These are phyloP conservation scores for Mucor mucedo DNA, from an alignment of 371 early-diverging fungal genomes.

Conservation along the genomic window DNA sequence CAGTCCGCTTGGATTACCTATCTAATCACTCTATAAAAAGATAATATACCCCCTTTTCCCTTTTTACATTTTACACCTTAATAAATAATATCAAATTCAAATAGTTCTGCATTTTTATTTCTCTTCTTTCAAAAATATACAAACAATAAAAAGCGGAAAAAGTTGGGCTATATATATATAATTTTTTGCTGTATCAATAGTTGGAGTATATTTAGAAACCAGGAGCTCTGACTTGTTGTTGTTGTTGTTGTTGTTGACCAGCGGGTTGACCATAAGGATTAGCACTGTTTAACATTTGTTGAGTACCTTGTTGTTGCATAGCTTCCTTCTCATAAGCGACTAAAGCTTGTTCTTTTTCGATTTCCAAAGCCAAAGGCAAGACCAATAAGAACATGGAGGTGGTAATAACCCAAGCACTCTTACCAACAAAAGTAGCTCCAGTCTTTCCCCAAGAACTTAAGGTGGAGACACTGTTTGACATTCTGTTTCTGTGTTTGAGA, in stretches of 20 bases:
- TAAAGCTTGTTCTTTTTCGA: constrained; percentile 79
- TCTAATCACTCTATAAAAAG: not conserved
- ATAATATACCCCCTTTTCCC: not conserved
- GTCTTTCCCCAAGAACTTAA: constrained; percentile 63
- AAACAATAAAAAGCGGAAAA: constrained; percentile 1
- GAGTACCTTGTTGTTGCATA: constrained; percentile 68
- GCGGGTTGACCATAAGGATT: constrained; percentile 32
- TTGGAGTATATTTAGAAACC: constrained; percentile 25
- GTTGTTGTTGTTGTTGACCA: constrained; percentile 34
- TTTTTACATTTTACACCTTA: not conserved
- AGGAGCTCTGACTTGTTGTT: constrained; percentile 31
- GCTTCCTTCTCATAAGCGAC: constrained; percentile 76
- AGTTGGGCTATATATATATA: not conserved
- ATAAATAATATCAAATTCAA: not conserved
- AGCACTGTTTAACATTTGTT: constrained; percentile 50
- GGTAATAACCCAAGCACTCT: constrained; percentile 82
- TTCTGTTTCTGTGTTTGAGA: constrained; percentile 63
- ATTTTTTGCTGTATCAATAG: constrained; percentile 1
- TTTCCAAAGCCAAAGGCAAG: constrained; percentile 74
- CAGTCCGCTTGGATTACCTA: constrained; percentile 26
- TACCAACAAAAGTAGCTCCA: constrained; percentile 68
- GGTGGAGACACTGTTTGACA: constrained; percentile 57
- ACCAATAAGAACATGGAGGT: constrained; percentile 79
- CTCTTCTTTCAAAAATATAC: not conserved
- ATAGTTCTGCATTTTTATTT: constrained; percentile 1